These are phyloP conservation scores for Penicillium turbatum DNA, from an alignment of 495 filamentous ascomycete species.

Conservation along the genomic window DNA sequence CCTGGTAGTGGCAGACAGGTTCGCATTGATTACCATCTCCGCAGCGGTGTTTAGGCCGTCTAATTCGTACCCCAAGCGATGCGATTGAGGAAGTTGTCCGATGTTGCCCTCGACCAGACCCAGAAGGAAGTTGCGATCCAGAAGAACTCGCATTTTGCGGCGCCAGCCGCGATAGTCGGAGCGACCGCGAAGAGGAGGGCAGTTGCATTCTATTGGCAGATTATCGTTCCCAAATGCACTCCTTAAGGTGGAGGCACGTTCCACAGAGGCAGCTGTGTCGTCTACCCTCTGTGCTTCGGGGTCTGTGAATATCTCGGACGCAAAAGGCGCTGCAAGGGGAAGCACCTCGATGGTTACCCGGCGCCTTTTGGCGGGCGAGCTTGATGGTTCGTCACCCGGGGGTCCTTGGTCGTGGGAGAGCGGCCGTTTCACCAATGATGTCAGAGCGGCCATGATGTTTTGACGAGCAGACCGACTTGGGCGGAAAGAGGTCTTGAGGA, in stretches of 20 bases:
- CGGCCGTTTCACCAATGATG: background rate
- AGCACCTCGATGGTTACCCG: background rate
- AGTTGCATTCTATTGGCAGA: background rate
- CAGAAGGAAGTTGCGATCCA: background rate
- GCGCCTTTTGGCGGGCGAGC: conserved; percentile 5
- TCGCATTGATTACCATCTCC: background rate
- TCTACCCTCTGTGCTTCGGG: background rate
- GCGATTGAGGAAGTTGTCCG: background rate
- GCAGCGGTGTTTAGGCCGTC: background rate
- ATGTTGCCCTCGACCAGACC: background rate
- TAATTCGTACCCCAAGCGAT: background rate
- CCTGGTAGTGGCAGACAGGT: background rate
- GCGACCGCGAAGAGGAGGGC: background rate
- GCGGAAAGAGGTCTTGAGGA: background rate
- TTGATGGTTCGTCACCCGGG: background rate
- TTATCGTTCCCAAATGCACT: background rate
- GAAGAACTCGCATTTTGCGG: background rate
- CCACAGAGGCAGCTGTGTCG: background rate
- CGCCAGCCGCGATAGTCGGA: conserved; percentile 1
- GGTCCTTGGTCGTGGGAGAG: background rate
- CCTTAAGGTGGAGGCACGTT: background rate
- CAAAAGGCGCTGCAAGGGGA: background rate
- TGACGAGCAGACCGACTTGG: background rate
- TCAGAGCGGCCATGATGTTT: background rate
- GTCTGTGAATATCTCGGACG: background rate